Conservation (phyloP, 2,329 filamentous ascomycete species). For the Fusarium cyanostomum region DNA sequence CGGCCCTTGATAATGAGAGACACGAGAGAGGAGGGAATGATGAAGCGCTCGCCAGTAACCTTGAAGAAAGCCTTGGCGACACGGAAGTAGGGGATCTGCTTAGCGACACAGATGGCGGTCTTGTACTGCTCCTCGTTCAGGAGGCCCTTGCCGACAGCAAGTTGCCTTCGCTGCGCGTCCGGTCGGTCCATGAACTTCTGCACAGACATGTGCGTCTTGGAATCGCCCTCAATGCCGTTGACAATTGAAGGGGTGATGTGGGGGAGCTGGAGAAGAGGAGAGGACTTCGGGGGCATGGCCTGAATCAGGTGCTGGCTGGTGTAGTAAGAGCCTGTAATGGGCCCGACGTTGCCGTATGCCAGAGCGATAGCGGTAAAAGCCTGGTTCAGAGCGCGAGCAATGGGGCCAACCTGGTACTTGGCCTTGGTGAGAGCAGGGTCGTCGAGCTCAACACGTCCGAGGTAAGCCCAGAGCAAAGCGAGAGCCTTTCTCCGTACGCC, state of each 20-base stretch:
- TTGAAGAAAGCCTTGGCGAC: conserved; percentile 98
- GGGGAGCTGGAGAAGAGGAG: conserved; percentile 91
- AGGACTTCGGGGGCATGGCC: conserved; percentile 82
- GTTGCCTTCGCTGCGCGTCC: conserved; percentile 74
- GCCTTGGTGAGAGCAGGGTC: conserved; percentile 80
- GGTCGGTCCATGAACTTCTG: conserved; percentile 90
- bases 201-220: conserved; percentile 78
- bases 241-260: conserved; percentile 77
- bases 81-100: conserved; percentile 83
- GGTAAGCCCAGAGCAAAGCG: conserved; percentile 92
- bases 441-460: conserved; percentile 86
- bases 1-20: conserved; percentile 95
- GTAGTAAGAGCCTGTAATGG: conserved; percentile 83
- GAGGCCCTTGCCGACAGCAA: conserved; percentile 75
- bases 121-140: conserved; percentile 81
- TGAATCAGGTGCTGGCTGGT: conserved; percentile 90
- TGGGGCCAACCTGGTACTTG: conserved; percentile 89
- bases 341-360: conserved; percentile 83
- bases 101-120: conserved; percentile 77
- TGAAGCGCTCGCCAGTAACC: conserved; percentile 91
- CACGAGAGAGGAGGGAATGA: conserved; percentile 91
- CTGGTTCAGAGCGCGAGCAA: conserved; percentile 85
- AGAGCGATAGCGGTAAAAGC: conserved; percentile 88
- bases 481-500: conserved; percentile 85
- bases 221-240: conserved; percentile 76